These are phyloP conservation scores for Jasminum sambac DNA, from an alignment of 257 asterid genomes.

Conservation along the genomic window DNA sequence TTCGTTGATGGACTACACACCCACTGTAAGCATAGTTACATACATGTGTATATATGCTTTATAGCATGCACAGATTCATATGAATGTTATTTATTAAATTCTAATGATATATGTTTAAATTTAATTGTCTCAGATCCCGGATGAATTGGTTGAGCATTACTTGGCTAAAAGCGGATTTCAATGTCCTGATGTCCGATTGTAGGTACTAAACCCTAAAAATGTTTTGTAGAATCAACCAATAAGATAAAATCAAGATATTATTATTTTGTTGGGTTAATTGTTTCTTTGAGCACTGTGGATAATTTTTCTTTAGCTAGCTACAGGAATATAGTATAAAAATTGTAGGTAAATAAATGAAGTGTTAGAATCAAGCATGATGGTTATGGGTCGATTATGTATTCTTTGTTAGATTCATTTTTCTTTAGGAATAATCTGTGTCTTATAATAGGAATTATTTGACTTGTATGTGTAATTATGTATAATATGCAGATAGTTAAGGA, in stretches of 20 bases:
- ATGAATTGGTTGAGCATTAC: slow-evolving; percentile 96
- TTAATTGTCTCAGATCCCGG: slow-evolving; percentile 67
- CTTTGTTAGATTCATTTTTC: not conserved
- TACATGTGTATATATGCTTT: not conserved
- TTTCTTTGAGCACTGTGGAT: not conserved
- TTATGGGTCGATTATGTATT: not conserved
- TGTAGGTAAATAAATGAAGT: not conserved
- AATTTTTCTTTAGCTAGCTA: not conserved
- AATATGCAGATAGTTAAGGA: not conserved
- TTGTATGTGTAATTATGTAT: not conserved
- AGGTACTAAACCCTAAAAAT: slow-evolving; percentile 37
- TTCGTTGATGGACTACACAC: slow-evolving; percentile 90
- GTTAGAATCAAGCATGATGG: not conserved
- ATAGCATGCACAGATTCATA: not conserved
- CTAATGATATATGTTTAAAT: not conserved
- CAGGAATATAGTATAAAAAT: not conserved
- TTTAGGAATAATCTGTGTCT: not conserved
- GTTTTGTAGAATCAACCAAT: not conserved
- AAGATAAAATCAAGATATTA: not conserved
- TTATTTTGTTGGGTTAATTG: not conserved
- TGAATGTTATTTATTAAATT: not conserved
- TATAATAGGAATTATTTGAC: not conserved
- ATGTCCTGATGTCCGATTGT: slow-evolving; percentile 97
- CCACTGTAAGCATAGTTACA: slow-evolving; percentile 52
- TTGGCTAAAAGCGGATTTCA: slow-evolving; percentile 93